Evolutionary conservation across 169 alveolate species (phyloP).

Genomic region (Gregarina niphandrodes): DNA sequence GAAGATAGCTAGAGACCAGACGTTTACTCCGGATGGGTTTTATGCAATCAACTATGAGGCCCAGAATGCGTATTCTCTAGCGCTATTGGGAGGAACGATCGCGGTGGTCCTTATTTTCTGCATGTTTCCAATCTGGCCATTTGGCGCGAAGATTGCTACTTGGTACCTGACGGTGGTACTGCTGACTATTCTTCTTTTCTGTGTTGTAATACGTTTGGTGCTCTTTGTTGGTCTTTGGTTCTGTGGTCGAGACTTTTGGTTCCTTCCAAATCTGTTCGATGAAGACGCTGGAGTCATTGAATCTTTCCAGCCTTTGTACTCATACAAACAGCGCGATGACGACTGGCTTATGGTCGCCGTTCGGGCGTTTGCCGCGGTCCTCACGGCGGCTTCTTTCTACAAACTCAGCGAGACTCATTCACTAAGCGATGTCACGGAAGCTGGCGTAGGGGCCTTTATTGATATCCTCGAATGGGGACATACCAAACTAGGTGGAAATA

Average conservation of each 20-base stretch:
- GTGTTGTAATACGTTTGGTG: conserved; percentile 14
- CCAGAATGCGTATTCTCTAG: conserved; percentile 11
- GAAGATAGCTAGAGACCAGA: conserved; percentile 17
- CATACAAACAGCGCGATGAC: conserved; percentile 7
- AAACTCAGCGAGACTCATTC: conserved; percentile 24
- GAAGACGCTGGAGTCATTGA: conserved; percentile 28
- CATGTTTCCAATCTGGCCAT: conserved; percentile 37
- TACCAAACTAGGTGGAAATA: conserved; percentile 11
- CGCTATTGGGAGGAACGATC: conserved; percentile 15
- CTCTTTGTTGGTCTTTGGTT: conserved; percentile 24
- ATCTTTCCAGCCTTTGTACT: conserved; percentile 19
- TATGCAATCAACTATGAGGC: conserved; percentile 22
- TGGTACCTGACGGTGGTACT: conserved; percentile 30
- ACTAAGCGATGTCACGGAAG: conserved; percentile 22
- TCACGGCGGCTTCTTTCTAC: conserved; percentile 23
- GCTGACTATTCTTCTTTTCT: conserved; percentile 14
- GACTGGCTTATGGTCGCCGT: conserved; percentile 22
- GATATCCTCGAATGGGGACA: conserved; percentile 34
- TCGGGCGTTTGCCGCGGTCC: conserved; percentile 20
- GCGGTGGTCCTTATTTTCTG: conserved; percentile 24
- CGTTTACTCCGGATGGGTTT: conserved; percentile 14
- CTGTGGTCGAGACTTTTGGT: conserved; percentile 26
- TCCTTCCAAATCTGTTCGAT: conserved; percentile 27
- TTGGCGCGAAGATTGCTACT: conserved; percentile 21
- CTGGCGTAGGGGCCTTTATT: conserved; percentile 20